These are phyloP conservation scores for Gossypium thurberi DNA, from an alignment of 345 rosid genomes.

Conservation along the genomic window DNA sequence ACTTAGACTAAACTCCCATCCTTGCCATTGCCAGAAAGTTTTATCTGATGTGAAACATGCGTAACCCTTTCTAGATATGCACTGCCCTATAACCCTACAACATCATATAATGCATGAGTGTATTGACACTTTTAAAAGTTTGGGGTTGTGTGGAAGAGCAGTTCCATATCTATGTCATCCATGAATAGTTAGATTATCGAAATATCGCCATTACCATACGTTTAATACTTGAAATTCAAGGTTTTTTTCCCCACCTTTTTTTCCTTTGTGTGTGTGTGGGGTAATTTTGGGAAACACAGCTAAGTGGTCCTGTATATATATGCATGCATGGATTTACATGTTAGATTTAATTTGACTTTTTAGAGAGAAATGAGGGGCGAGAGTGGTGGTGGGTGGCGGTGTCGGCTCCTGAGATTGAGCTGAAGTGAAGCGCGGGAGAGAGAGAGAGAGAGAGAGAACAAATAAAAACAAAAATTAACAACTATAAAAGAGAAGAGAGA, in stretches of 20 bases:
- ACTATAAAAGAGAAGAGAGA: neutral
- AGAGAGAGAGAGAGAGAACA: neutral
- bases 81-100: neutral
- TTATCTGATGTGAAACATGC: constrained; percentile 35
- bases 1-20: constrained; percentile 18
- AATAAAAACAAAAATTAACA: neutral
- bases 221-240: neutral
- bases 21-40: neutral
- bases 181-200: neutral
- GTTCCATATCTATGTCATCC: neutral
- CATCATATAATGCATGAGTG: no score
- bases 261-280: neutral
- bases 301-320: neutral
- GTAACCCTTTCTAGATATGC: constrained; percentile 38
- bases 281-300: neutral
- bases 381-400: constrained; percentile 16
- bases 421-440: neutral
- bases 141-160: neutral
- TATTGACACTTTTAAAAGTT: neutral
- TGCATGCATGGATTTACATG: constrained; percentile 24
- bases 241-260: neutral
- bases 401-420: constrained; percentile 33
- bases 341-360: constrained; percentile 32
- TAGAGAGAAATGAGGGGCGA: neutral
- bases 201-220: neutral